These are phyloP conservation scores for Neonectria faginata DNA, from an alignment of 2,329 filamentous ascomycete species.

Conservation along the genomic window DNA sequence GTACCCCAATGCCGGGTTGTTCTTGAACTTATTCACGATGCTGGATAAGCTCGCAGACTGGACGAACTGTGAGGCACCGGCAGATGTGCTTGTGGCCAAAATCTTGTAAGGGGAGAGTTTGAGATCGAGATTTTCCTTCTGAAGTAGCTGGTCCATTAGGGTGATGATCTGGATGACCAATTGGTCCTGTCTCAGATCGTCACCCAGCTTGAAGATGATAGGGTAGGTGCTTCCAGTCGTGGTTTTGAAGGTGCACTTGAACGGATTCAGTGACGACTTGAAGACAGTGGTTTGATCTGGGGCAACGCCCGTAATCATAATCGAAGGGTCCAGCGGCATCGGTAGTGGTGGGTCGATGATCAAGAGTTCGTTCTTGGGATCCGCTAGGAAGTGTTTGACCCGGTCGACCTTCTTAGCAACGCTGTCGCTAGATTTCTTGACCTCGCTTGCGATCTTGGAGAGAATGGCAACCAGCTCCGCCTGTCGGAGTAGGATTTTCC, in stretches of 20 bases:
- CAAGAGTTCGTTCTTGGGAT: constrained; percentile 90
- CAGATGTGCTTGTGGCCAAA: constrained; percentile 88
- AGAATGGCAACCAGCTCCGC: constrained; percentile 90
- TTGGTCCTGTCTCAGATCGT: constrained; percentile 96
- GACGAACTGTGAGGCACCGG: constrained; percentile 94
- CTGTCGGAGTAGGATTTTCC: constrained; percentile 84
- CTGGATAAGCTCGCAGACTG: constrained; percentile 86
- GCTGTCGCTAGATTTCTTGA: constrained; percentile 82
- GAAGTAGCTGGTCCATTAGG: constrained; percentile 94
- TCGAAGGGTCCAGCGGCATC: constrained; percentile 86
- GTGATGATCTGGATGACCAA: constrained; percentile 97
- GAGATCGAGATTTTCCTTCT: constrained; percentile 95
- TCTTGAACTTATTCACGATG: constrained; percentile 85
- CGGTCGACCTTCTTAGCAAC: constrained; percentile 84
- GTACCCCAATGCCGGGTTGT: constrained; percentile 80
- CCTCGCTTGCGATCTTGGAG: constrained; percentile 88
- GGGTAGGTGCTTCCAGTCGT: constrained; percentile 82
- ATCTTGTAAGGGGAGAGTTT: constrained; percentile 97
- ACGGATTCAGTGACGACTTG: constrained; percentile 92
- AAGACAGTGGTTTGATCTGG: constrained; percentile 91
- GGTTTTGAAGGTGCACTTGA: constrained; percentile 92
- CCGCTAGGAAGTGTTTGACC: constrained; percentile 84
- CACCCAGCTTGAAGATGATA: constrained; percentile 96
- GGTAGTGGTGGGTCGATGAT: constrained; percentile 87
- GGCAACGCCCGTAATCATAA: constrained; percentile 82